phyloP scores from a whole-genome alignment of 164 flowering plant species.

The Vitis rotundifolia region DNA sequence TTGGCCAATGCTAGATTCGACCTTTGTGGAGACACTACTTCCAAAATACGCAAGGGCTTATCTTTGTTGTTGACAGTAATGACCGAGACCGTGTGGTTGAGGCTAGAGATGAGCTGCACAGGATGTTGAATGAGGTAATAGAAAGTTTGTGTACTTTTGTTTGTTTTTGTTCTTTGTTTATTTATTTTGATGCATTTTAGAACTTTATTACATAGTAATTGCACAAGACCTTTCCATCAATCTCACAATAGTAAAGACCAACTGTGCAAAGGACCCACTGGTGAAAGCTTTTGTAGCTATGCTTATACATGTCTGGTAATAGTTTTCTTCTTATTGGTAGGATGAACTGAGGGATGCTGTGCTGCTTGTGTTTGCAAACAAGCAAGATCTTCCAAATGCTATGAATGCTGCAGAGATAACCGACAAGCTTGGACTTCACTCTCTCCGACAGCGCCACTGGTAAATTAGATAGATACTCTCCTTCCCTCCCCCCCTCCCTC shows the following conservation, averaged over 20 bases:
- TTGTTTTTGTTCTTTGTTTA: no score
- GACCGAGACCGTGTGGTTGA: slow-evolving; percentile 35
- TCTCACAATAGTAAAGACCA: no score
- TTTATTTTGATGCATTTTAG: no score
- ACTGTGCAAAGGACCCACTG: no score
- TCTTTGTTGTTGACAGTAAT: slow-evolving; percentile 35
- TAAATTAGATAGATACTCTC: background rate
- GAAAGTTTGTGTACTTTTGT: background rate
- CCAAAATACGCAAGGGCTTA: slow-evolving; percentile 33
- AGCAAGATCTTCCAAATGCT: slow-evolving; percentile 32
- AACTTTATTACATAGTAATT: no score
- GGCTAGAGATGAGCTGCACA: slow-evolving; percentile 36
- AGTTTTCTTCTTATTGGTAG: slow-evolving; percentile 2
- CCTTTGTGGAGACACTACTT: slow-evolving; percentile 35
- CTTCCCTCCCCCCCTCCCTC: background rate
- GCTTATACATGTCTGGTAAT: no score
- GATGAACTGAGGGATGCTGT: slow-evolving; percentile 32
- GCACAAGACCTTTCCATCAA: no score
- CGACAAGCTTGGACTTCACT: slow-evolving; percentile 31
- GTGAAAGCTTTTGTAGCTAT: no score
- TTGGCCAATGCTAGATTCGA: slow-evolving; percentile 18
- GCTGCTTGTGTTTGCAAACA: slow-evolving; percentile 31
- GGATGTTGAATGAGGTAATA: slow-evolving; percentile 32
- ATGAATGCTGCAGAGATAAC: slow-evolving; percentile 32
- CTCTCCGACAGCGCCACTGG: slow-evolving; percentile 30